Evolutionary conservation across 257 asterid genomes (phyloP).

Genomic region (Salvia miltiorrhiza): DNA sequence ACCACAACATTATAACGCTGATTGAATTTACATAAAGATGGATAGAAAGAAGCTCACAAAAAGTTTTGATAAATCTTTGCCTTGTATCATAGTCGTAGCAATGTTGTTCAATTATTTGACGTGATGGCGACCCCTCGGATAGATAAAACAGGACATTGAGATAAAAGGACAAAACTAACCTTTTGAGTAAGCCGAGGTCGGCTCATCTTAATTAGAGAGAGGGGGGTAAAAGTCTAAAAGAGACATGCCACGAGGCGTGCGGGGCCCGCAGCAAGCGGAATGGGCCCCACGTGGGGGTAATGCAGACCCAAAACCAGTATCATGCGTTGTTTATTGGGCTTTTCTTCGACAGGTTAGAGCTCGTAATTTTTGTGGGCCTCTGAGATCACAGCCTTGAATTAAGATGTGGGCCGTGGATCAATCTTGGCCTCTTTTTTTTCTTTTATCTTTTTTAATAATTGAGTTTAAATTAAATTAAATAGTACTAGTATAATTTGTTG

Average conservation of each 20-base stretch:
- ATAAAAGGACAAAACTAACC: slow-evolving; percentile 22
- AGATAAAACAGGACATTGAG: neutral
- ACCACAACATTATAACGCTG: neutral
- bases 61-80: too few relatives aligned
- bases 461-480: neutral
- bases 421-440: slow-evolving; percentile 28
- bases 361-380: slow-evolving; percentile 36
- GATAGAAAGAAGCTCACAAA: neutral
- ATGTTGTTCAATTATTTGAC: too few relatives aligned
- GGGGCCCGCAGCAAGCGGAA: slow-evolving; percentile 24
- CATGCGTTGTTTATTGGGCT: slow-evolving; percentile 45
- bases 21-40: neutral
- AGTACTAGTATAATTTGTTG: neutral
- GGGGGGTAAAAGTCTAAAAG: neutral
- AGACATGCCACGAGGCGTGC: slow-evolving; percentile 34
- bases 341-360: neutral
- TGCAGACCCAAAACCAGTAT: slow-evolving; percentile 22
- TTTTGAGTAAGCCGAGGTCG: neutral
- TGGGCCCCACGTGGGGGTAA: slow-evolving; percentile 24
- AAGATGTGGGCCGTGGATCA: slow-evolving; percentile 30
- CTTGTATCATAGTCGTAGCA: too few relatives aligned
- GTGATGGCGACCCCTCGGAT: neutral
- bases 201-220: neutral
- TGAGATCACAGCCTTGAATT: neutral
- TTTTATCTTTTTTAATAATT: neutral